Evolutionary conservation across 148 eudicot species (phyloP).

Genomic region (Camellia sinensis): DNA sequence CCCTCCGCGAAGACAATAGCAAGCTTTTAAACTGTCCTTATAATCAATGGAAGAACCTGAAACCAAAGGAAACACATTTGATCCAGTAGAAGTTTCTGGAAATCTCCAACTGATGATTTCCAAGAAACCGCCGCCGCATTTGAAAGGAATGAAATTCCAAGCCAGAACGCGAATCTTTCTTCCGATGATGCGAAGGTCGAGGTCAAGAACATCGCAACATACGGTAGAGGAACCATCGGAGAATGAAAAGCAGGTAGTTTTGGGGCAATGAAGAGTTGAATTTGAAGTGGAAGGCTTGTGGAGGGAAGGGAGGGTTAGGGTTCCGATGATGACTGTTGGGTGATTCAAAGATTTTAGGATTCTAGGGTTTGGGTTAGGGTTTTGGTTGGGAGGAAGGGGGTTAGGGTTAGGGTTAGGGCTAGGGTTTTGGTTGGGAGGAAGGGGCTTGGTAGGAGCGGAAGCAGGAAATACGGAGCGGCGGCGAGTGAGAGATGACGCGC

Average conservation of each 20-base stretch:
- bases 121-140: slow-evolving; percentile 48
- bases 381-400: neutral
- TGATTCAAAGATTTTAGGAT: slow-evolving; percentile 42
- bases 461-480: slow-evolving; percentile 13
- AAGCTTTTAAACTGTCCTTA: slow-evolving; percentile 29
- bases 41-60: slow-evolving; percentile 14
- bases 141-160: slow-evolving; percentile 81
- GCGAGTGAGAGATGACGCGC: slow-evolving; percentile 39
- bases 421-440: slow-evolving; percentile 12
- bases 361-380: slow-evolving; percentile 23
- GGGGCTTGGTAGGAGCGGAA: neutral
- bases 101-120: slow-evolving; percentile 69
- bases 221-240: slow-evolving; percentile 47
- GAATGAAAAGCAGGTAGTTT: slow-evolving; percentile 49
- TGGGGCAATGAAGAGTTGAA: slow-evolving; percentile 12
- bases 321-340: slow-evolving; percentile 53
- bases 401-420: neutral
- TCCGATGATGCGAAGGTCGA: slow-evolving; percentile 45
- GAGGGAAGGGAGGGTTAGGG: slow-evolving; percentile 44
- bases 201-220: slow-evolving; percentile 63
- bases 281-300: slow-evolving; percentile 17
- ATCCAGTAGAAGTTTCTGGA: neutral
- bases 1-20: slow-evolving; percentile 37
- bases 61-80: slow-evolving; percentile 30
- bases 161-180: slow-evolving; percentile 42